These are phyloP conservation scores for Hypoxylon sp. DNA, from an alignment of 2,329 filamentous ascomycete genomes.

Conservation along the genomic window DNA sequence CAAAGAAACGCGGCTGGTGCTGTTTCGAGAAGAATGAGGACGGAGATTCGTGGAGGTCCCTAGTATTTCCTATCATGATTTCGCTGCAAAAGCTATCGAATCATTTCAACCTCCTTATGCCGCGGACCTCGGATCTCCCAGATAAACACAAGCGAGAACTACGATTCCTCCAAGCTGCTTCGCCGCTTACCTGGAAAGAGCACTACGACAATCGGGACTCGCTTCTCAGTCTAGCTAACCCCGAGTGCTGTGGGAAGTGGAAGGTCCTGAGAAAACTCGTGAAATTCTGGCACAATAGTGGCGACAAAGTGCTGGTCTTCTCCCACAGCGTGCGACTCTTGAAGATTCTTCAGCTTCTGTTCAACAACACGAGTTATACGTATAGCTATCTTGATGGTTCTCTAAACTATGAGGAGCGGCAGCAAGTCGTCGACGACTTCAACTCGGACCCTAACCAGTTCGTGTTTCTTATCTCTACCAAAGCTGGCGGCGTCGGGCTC, in stretches of 20 bases:
- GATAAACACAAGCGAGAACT: slow-evolving; percentile 84
- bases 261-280: slow-evolving; percentile 86
- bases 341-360: slow-evolving; percentile 83
- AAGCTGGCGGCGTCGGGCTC: slow-evolving; percentile 89
- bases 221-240: slow-evolving; percentile 81
- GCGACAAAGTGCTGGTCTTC: slow-evolving; percentile 95
- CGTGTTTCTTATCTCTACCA: slow-evolving; percentile 94
- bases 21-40: slow-evolving; percentile 69
- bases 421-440: slow-evolving; percentile 85
- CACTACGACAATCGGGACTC: slow-evolving; percentile 79
- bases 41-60: slow-evolving; percentile 73
- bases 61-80: slow-evolving; percentile 85
- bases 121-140: slow-evolving; percentile 65
- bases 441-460: slow-evolving; percentile 88
- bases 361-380: slow-evolving; percentile 87
- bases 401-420: slow-evolving; percentile 82
- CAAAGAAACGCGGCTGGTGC: slow-evolving; percentile 81
- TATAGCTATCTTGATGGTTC: slow-evolving; percentile 90
- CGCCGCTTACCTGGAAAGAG: slow-evolving; percentile 77
- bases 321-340: slow-evolving; percentile 89
- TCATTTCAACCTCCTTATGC: slow-evolving; percentile 88
- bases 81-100: slow-evolving; percentile 89
- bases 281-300: slow-evolving; percentile 86
- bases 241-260: slow-evolving; percentile 97
- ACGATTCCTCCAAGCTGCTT: slow-evolving; percentile 73